phyloP scores from a whole-genome alignment of 768 basidiomycete genomes.

The Albatrellus ellisii region DNA sequence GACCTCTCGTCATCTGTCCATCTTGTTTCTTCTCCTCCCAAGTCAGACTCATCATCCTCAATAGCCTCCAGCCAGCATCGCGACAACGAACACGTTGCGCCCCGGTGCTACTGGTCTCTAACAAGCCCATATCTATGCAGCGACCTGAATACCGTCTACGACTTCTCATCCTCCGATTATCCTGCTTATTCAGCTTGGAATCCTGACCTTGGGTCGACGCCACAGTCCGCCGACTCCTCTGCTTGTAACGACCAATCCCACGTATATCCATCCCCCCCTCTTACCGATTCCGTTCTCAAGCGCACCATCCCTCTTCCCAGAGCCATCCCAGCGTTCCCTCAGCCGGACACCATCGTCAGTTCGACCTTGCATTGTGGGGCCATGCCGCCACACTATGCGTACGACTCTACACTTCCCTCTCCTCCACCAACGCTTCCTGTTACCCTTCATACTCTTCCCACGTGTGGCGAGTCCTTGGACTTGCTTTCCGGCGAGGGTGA shows the following conservation, averaged over 20 bases:
- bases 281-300: constrained; percentile 14
- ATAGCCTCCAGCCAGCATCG: background rate
- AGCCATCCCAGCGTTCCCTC: background rate
- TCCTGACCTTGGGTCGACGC: background rate
- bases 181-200: background rate
- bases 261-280: constrained; percentile 13
- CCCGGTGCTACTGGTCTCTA: background rate
- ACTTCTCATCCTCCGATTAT: background rate
- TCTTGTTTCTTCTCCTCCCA: background rate
- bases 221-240: background rate
- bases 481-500: background rate
- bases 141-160: background rate
- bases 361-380: background rate
- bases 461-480: background rate
- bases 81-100: background rate
- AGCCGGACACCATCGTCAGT: background rate
- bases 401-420: background rate
- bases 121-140: background rate
- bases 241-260: constrained; percentile 3
- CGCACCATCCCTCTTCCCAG: constrained; percentile 14
- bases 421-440: background rate
- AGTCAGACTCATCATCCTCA: background rate
- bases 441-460: background rate
- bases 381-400: background rate
- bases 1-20: background rate